Percentiles rank a stretch among this genome's conserved stretches.
Conservation (phyloP, 1,284 basidiomycete species). For the Blastosporella zonata region DNA sequence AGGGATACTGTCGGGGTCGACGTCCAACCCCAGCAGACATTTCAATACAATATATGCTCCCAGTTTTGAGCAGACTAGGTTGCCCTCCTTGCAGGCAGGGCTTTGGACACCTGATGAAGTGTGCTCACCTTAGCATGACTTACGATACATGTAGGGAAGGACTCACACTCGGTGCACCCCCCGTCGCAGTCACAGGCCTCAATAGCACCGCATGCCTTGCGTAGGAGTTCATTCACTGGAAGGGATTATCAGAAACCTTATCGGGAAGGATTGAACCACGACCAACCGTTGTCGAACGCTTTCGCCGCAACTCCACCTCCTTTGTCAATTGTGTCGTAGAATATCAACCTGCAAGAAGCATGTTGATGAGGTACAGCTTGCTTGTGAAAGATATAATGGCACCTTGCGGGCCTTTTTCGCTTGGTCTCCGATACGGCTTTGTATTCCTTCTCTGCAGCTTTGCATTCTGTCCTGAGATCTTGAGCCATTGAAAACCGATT, state of each 20-base stretch:
- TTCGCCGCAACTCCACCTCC: slow-evolving; percentile 73
- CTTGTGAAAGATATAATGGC: slow-evolving; percentile 5
- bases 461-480: slow-evolving; percentile 87
- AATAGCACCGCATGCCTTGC: slow-evolving; percentile 62
- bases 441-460: slow-evolving; percentile 78
- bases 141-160: slow-evolving; percentile 13
- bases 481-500: slow-evolving; percentile 72
- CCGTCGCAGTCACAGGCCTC: slow-evolving; percentile 66
- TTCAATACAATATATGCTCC: slow-evolving; percentile 72
- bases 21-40: slow-evolving; percentile 53
- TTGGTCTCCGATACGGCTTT: slow-evolving; percentile 48
- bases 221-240: slow-evolving; percentile 59
- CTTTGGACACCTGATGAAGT: slow-evolving; percentile 56
- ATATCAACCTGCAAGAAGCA: slow-evolving; percentile 58
- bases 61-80: slow-evolving; percentile 64
- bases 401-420: slow-evolving; percentile 79
- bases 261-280: not conserved
- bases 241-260: slow-evolving; percentile 8
- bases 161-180: slow-evolving; percentile 74
- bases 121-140: slow-evolving; percentile 5
- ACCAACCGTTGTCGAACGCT: slow-evolving; percentile 78
- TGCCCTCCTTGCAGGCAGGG: slow-evolving; percentile 60
- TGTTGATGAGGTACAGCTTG: not conserved
- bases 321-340: slow-evolving; percentile 76
- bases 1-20: slow-evolving; percentile 47